Evolutionary conservation across 495 filamentous ascomycete species (phyloP), one percentile per base, ranked within the genome.

Genomic region (Aspergillus conjunctus): DNA sequence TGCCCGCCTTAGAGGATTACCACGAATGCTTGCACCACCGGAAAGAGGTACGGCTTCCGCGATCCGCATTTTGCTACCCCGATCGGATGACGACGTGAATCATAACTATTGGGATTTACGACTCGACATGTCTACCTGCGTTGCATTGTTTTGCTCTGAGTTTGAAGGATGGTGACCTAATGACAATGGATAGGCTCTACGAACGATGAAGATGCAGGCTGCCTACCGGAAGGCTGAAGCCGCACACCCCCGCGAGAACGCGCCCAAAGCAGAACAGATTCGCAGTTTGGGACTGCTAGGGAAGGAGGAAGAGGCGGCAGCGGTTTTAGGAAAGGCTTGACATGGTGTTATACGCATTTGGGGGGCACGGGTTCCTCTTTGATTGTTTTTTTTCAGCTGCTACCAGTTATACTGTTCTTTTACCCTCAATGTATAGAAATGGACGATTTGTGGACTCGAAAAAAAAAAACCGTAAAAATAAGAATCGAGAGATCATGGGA

Each of bases 11-110:
- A 63, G 94, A 98, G 71, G 94, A 99, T 70, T 98, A 98, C 82
- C 91, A 96, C 77, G 94, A 98, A 81, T 98, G 95, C 79, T 81
- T 98, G 70, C 93, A 98, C 73, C 94, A 98, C 82, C 89, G 84
- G 77, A 97, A 98, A 79, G 94, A 98, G 91, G 94, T 97, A 66
- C 65, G 84, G 75, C 54, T 41, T 37, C 34, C 15, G 30, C 9
- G 11, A 17, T n/a, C n/a, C 15, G 21, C 10, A 18, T 39, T 60
- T 31, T 26, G n/a, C 37, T 30, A 26, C 26, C 26, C 15, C 37
- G 37, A 14, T 11, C 9, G 37, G 11, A 2, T 11, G 3, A 11
- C 37, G 32, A 51, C 22, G 9, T 48, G 44, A 48, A 48, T 20
- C 44, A 48, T 48, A 9, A 21, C 44, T 4, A 41, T 41, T 11